Evolutionary conservation across 495 filamentous ascomycete species (phyloP).

Genomic region (Podospora sp.): DNA sequence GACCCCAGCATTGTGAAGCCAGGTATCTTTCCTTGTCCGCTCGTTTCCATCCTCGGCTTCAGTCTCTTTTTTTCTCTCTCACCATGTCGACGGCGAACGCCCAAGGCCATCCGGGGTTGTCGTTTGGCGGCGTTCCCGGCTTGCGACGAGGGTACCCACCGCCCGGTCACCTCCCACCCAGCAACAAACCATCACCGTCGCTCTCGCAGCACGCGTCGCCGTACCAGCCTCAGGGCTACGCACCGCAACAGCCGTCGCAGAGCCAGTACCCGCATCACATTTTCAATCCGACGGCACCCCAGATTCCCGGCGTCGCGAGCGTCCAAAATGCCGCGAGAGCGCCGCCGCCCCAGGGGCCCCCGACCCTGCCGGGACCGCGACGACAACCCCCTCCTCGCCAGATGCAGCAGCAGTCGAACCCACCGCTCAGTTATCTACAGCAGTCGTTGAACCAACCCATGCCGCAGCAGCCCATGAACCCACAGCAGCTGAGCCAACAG

Average conservation of each 20-base stretch:
- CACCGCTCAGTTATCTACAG: conserved; percentile 37
- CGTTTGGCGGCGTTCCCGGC: conserved; percentile 24
- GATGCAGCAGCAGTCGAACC: conserved; percentile 33
- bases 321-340: conserved; percentile 45
- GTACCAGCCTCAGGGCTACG: conserved; percentile 44
- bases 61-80: conserved; percentile 19
- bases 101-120: conserved; percentile 33
- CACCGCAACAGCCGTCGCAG: conserved; percentile 34
- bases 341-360: conserved; percentile 36
- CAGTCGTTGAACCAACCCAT: conserved; percentile 38
- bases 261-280: conserved; percentile 39
- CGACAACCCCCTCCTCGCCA: conserved; percentile 39
- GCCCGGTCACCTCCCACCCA: conserved; percentile 40
- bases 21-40: conserved; percentile 26
- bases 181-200: conserved; percentile 47
- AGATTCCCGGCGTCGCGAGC: conserved; percentile 40
- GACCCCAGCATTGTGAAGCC: conserved; percentile 26
- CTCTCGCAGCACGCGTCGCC: conserved; percentile 47
- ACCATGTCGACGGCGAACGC: conserved; percentile 36
- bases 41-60: conserved; percentile 12
- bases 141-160: conserved; percentile 33
- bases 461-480: conserved; percentile 24
- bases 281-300: conserved; percentile 38
- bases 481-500: conserved; percentile 28
- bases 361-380: conserved; percentile 43